Evolutionary conservation across 2,329 filamentous ascomycete genomes (phyloP), one percentile per base, ranked within the genome.

Genomic region (Ophiostoma populinum): DNA sequence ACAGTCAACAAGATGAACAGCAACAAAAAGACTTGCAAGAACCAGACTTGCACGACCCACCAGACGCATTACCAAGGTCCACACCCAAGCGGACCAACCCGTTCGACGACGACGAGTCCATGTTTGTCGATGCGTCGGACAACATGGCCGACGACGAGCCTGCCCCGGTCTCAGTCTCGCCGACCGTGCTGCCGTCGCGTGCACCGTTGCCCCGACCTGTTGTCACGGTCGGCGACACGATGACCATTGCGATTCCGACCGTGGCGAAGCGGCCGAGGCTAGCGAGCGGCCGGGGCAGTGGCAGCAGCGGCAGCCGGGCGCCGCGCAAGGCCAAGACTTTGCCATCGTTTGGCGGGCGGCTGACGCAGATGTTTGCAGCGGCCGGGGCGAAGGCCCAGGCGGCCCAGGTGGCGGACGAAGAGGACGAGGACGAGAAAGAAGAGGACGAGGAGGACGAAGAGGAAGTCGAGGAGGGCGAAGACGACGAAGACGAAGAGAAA

Each of bases 351-450:
- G 43, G 44, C 1, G 40, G 42, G 5, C 40, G 36, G 8, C 36
- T 47, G 4, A 40, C 42, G 3, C 43, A 47, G 12, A 46, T 47
- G 46, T 47, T 47, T 36, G 32, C 42, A 20, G 43, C 46, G 8
- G 32, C 24, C 6, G 7, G 36, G 25, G 2, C 21, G 26, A 16
- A 18, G 24, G 7, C 11, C 27, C n/a, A 24, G 13, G n/a, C 8
- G 16, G 12, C 8, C 15, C 12, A 15, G 2, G n/a, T n/a, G n/a
- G 21, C 32, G 13, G 28, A 27, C 5, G 35, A 29, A 12, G 36
- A 33, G 2, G 33, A 22, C 1, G 33, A 22, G 2, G 29, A 35
- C 3, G 37, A 32, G 11, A 28, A 28, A 2, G 39, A 37, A 3
- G 25, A 24, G 1, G 26, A 19, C 3, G 33, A 36, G 12, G n/a